phyloP scores from a whole-genome alignment of 1,139 yeast species.

The Ashbya aceris region DNA sequence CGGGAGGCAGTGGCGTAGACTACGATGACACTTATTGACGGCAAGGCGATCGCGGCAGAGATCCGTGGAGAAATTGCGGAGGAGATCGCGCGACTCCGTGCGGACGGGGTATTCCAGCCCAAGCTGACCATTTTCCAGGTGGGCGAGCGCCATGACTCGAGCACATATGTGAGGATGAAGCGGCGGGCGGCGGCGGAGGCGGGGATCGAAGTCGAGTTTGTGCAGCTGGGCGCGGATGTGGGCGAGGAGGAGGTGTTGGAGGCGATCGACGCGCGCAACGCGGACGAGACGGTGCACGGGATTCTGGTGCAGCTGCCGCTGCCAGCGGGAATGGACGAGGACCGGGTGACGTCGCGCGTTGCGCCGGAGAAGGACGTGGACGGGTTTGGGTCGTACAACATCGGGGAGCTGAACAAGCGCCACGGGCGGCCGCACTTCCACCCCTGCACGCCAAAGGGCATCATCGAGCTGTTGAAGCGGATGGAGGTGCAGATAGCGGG shows the following conservation, averaged over 20 bases:
- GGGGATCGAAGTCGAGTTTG: constrained; percentile 59
- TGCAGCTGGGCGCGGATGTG: constrained; percentile 48
- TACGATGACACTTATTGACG: constrained; percentile 41
- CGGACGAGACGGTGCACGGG: constrained; percentile 68
- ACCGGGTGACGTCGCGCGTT: constrained; percentile 68
- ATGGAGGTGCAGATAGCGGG: constrained; percentile 61
- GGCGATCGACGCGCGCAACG: constrained; percentile 55
- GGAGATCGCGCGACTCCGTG: constrained; percentile 49
- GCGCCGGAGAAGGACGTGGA: constrained; percentile 82
- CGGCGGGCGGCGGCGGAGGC: constrained; percentile 86
- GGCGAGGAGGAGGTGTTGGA: constrained; percentile 51
- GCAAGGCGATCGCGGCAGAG: constrained; percentile 56
- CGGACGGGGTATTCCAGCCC: constrained; percentile 61
- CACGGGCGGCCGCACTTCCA: constrained; percentile 78
- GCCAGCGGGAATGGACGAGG: constrained; percentile 75
- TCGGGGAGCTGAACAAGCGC: constrained; percentile 85
- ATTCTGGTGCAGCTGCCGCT: constrained; percentile 85
- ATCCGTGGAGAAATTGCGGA: constrained; percentile 39
- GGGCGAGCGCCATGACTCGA: constrained; percentile 81
- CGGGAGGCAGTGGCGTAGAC: too few species aligned
- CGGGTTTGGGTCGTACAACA: constrained; percentile 85
- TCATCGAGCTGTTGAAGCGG: constrained; percentile 63
- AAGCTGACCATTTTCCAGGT: constrained; percentile 80
- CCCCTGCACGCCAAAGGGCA: constrained; percentile 97
- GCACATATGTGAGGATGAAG: constrained; percentile 93